Percentiles rank a stretch among this genome's conserved stretches.
Conservation (phyloP, 2,329 filamentous ascomycete species). For the Beauveria sp. region DNA sequence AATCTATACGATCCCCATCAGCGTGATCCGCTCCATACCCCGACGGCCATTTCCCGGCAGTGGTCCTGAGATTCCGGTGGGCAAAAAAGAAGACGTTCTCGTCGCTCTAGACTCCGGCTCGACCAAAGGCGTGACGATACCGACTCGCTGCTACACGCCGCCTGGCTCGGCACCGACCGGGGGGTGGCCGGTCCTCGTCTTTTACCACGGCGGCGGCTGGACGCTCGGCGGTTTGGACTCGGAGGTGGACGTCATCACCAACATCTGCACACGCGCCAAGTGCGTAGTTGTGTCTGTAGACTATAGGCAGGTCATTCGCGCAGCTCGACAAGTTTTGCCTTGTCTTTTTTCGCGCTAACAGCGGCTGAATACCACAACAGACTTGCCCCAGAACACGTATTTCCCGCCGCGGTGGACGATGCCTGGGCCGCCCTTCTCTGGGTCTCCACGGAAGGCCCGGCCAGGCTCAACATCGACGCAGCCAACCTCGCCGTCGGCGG, state of each 20-base stretch:
- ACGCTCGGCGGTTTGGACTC: slow-evolving; percentile 42
- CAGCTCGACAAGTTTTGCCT: background rate
- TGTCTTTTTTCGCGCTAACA: background rate
- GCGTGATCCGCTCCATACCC: background rate
- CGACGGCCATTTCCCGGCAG: background rate
- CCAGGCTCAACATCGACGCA: slow-evolving; percentile 24
- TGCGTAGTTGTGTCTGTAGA: slow-evolving; percentile 12
- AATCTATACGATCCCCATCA: background rate
- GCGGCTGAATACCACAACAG: background rate
- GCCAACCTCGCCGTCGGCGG: slow-evolving; percentile 39
- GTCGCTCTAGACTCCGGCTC: slow-evolving; percentile 24
- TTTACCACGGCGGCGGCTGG: slow-evolving; percentile 45
- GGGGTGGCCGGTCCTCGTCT: slow-evolving; percentile 42
- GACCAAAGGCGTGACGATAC: slow-evolving; percentile 20
- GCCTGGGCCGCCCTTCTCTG: slow-evolving; percentile 45
- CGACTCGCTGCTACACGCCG: slow-evolving; percentile 36
- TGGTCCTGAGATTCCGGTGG: background rate
- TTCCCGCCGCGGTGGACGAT: slow-evolving; percentile 44
- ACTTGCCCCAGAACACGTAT: slow-evolving; percentile 44
- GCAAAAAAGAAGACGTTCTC: background rate
- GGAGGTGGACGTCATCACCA: slow-evolving; percentile 40
- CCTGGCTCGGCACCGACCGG: slow-evolving; percentile 25
- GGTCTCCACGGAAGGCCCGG: slow-evolving; percentile 17
- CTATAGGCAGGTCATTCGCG: background rate
- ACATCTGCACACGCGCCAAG: slow-evolving; percentile 28